Evolutionary conservation across 2,329 filamentous ascomycete genomes (phyloP).

Genomic region (Lachnellula subtilissima): DNA sequence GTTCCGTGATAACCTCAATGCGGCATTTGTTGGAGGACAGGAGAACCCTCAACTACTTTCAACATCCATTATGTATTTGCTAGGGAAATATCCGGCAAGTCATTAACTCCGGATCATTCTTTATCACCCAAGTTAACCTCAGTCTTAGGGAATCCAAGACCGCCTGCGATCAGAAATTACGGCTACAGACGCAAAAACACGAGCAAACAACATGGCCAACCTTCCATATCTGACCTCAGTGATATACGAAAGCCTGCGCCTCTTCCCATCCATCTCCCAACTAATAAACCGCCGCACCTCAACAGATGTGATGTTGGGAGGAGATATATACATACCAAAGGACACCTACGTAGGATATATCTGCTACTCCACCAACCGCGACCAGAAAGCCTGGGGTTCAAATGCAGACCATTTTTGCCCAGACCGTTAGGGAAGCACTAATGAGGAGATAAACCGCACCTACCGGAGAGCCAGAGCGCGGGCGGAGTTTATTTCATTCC

Average conservation of each 20-base stretch:
- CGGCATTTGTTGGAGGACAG: constrained; percentile 2
- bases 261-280: constrained; percentile 7
- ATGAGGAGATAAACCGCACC: no score
- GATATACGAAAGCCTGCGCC: constrained; percentile 5
- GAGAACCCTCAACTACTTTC: constrained; percentile 6
- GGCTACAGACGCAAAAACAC: not conserved
- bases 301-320: no score
- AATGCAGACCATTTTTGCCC: no score
- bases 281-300: not conserved
- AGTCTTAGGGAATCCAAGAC: not conserved
- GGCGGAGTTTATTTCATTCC: no score
- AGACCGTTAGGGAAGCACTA: no score
- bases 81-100: constrained; percentile 5
- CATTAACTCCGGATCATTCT: not conserved
- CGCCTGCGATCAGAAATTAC: not conserved
- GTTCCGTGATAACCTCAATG: constrained; percentile 4
- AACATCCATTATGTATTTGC: constrained; percentile 3
- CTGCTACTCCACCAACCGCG: no score
- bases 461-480: no score
- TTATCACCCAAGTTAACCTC: not conserved
- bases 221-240: constrained; percentile 2
- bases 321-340: no score
- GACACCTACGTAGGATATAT: no score
- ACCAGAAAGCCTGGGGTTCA: no score
- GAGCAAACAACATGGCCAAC: not conserved